A percentile compares a stretch with the other conserved stretches of the same genome.
Conservation (phyloP, 2,329 filamentous ascomycete genomes). For the Cladophialophora bantiana region DNA sequence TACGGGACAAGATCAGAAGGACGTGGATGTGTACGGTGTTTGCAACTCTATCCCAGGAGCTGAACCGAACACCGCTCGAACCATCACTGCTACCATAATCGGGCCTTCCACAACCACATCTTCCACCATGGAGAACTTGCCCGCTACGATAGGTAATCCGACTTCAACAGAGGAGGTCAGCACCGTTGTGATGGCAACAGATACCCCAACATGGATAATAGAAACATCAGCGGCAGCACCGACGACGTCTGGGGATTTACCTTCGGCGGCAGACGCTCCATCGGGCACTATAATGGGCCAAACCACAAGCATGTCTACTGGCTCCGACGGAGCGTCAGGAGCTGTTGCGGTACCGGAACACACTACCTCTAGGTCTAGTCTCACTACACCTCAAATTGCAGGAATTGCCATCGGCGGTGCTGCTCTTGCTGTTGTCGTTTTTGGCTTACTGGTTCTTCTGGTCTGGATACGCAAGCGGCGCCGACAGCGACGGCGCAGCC, state of each 20-base stretch:
- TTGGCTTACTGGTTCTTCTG: conserved; percentile 51
- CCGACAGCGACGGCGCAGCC: conserved; percentile 42
- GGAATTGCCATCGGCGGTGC: conserved; percentile 66
- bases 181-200: conserved; percentile 36
- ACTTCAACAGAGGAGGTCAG: conserved; percentile 33
- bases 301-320: conserved; percentile 30
- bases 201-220: conserved; percentile 22
- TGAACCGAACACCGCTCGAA: conserved; percentile 63
- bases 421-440: conserved; percentile 57
- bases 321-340: conserved; percentile 26
- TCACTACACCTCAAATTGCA: conserved; percentile 58
- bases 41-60: conserved; percentile 62
- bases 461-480: conserved; percentile 46
- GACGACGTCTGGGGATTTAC: conserved; percentile 23
- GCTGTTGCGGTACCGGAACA: conserved; percentile 20
- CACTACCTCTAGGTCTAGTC: conserved; percentile 22
- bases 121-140: conserved; percentile 41
- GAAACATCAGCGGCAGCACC: conserved; percentile 18
- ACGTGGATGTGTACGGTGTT: conserved; percentile 61
- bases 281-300: not conserved
- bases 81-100: conserved; percentile 65
- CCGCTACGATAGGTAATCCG: conserved; percentile 28
- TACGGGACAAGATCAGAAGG: conserved; percentile 51
- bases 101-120: conserved; percentile 49
- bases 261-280: conserved; percentile 33